Percentiles rank a stretch among this genome's conserved stretches.
phyloP scores from a whole-genome alignment of 495 filamentous ascomycete species.

The Tuber borchii region DNA sequence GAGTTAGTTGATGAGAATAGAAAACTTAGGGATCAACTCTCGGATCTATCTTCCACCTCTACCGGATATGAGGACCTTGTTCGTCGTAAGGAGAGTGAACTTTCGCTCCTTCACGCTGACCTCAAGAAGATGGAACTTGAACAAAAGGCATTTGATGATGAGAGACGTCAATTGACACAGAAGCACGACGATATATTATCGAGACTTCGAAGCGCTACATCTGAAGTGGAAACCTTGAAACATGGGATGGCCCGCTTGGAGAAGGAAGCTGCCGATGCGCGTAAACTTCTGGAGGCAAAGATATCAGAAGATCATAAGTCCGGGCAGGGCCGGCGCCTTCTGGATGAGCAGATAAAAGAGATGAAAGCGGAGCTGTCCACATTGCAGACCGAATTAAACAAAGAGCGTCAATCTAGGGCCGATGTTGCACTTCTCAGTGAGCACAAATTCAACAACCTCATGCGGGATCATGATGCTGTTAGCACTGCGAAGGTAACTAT shows the following conservation, averaged over 20 bases:
- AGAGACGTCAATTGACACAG: conserved; percentile 58
- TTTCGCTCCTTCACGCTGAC: conserved; percentile 75
- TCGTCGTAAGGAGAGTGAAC: conserved; percentile 85
- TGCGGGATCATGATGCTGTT: conserved; percentile 76
- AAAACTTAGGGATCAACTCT: conserved; percentile 75
- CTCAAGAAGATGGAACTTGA: conserved; percentile 71
- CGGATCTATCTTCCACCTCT: conserved; percentile 81
- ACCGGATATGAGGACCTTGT: conserved; percentile 92
- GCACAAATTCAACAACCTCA: conserved; percentile 73
- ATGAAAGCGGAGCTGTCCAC: conserved; percentile 78
- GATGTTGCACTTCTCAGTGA: conserved; percentile 89
- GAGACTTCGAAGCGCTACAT: conserved; percentile 75
- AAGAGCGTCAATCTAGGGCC: conserved; percentile 90
- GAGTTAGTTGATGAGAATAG: conserved; percentile 76
- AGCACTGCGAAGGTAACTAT: conserved; percentile 95
- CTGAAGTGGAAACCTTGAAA: conserved; percentile 77
- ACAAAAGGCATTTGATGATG: conserved; percentile 65
- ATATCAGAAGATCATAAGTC: conserved; percentile 84
- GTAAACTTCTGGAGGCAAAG: conserved; percentile 74
- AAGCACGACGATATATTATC: conserved; percentile 75
- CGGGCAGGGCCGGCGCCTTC: conserved; percentile 72
- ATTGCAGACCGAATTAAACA: conserved; percentile 78
- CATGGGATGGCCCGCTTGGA: conserved; percentile 75
- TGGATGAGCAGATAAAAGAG: conserved; percentile 81
- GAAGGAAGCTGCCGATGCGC: conserved; percentile 82